Conservation (phyloP, 768 basidiomycete genomes). For the Tulasnella sp. region DNA sequence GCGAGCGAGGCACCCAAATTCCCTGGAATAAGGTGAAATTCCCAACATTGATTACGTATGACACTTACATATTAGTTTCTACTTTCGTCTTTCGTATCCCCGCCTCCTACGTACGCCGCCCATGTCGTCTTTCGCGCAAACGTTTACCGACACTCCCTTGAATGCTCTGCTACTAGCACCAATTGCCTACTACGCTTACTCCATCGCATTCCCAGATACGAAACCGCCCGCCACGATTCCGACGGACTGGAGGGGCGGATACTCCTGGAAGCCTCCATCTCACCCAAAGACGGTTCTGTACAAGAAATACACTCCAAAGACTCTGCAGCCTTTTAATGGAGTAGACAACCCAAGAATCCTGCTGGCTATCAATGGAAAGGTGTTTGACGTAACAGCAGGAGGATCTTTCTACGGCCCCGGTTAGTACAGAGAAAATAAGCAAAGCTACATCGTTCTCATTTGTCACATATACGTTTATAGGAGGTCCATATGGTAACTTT, state of each 20-base stretch:
- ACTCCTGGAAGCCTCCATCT: slow-evolving; percentile 86
- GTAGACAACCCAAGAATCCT: slow-evolving; percentile 67
- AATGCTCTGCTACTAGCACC: slow-evolving; percentile 76
- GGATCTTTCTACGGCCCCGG: slow-evolving; percentile 93
- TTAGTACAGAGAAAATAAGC: slow-evolving; percentile 41
- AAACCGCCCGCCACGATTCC: slow-evolving; percentile 35
- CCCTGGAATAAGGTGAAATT: not conserved
- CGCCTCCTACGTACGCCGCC: not conserved
- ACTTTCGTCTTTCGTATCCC: not conserved
- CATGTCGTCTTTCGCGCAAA: slow-evolving; percentile 24
- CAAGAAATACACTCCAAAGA: slow-evolving; percentile 73
- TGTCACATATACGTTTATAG: slow-evolving; percentile 43
- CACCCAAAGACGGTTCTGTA: slow-evolving; percentile 78
- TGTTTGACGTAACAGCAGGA: slow-evolving; percentile 91
- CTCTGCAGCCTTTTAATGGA: slow-evolving; percentile 64
- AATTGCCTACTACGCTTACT: slow-evolving; percentile 71
- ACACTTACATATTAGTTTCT: not conserved
- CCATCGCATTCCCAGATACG: slow-evolving; percentile 67
- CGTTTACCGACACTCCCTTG: slow-evolving; percentile 59
- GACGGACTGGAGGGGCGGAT: slow-evolving; percentile 53
- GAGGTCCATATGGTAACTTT: slow-evolving; percentile 96
- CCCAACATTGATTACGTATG: slow-evolving; percentile 2
- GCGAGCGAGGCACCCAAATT: not conserved
- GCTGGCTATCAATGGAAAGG: slow-evolving; percentile 78
- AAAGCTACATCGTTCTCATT: not conserved